Conservation (phyloP, 2,329 filamentous ascomycete species). For the Penicillium sp. region DNA sequence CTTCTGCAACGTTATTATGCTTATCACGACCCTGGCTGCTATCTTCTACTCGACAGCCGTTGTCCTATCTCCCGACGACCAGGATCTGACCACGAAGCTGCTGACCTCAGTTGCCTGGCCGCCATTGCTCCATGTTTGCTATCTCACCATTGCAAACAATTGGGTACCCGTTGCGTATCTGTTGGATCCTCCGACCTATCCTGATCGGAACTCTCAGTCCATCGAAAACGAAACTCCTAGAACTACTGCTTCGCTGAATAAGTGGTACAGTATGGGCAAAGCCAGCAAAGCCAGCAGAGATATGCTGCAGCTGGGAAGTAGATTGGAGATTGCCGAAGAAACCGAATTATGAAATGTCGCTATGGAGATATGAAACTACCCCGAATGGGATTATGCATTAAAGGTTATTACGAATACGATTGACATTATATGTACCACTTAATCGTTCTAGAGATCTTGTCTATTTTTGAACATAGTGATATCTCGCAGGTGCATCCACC, state of each 20-base stretch:
- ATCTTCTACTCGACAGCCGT: neutral
- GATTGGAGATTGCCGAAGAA: constrained; percentile 6
- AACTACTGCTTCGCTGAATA: neutral
- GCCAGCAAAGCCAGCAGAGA: constrained; percentile 4
- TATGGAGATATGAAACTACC: neutral
- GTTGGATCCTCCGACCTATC: constrained; percentile 17
- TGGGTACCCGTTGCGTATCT: constrained; percentile 24
- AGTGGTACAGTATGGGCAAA: neutral
- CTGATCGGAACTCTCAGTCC: neutral
- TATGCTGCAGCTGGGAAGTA: constrained; percentile 3
- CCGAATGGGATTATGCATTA: neutral
- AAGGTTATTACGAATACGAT: too few species aligned
- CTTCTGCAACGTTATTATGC: constrained; percentile 14
- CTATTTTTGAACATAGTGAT: neutral
- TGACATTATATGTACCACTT: neutral
- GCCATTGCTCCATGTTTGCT: constrained; percentile 22
- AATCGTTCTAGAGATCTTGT: neutral
- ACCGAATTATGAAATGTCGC: neutral
- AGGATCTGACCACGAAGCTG: neutral
- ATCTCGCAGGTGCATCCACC: neutral
- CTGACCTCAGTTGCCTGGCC: constrained; percentile 24
- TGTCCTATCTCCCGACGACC: neutral
- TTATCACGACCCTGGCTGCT: constrained; percentile 11
- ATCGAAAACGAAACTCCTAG: neutral
- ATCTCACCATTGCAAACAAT: constrained; percentile 17